Evolutionary conservation across 805 yeast species (phyloP), one percentile per base, ranked within the genome.

Genomic region (Candida montana): DNA sequence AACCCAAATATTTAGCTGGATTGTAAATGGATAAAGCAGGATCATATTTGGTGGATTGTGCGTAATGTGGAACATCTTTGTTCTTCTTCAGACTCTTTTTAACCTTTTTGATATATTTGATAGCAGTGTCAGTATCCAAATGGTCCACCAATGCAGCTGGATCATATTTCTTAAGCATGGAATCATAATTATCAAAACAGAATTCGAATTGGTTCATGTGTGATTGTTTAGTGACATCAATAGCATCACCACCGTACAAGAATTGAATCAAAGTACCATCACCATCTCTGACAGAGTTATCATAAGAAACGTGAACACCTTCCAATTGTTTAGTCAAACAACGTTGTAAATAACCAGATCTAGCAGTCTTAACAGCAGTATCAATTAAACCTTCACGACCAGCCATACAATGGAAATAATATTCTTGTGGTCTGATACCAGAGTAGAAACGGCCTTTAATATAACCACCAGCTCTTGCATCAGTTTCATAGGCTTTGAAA

Each of bases 341-440:
- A 70, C 99, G 82, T 70, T 93, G 99, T 64, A 93, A 75, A 68
- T 93, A 93, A 61, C 99, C 99, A 46, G 98, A 90, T 68, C 96
- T 82, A 17, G 97, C 87, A 9, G 99, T 93, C 69, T 93, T 93
- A 50, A 93, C 99, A 38, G 99, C 99, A 46, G 99, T 93, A 75
- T 93, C 99, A 69, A 93, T 93, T 59, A 93, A 78, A 71, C 99
- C 99, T 74, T 93, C 99, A 73, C 99, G 84, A 68, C 99, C 99
- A 42, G 99, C 99, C 99, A 93, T 93, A 74, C 98, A 93, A 70
- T 93, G 99, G 93, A 95, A 93, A 63, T 90, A 93, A 68, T 95
- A 93, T 65, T 93, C 99, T 68, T 93, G 99, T 5, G 99, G 99
- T 63, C 87, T 80, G 53, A 93, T 85, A 65, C 99, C 99, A 31